These are phyloP conservation scores for Francoa sonchifolia DNA, from an alignment of 441 rosid genomes.

Conservation along the genomic window DNA sequence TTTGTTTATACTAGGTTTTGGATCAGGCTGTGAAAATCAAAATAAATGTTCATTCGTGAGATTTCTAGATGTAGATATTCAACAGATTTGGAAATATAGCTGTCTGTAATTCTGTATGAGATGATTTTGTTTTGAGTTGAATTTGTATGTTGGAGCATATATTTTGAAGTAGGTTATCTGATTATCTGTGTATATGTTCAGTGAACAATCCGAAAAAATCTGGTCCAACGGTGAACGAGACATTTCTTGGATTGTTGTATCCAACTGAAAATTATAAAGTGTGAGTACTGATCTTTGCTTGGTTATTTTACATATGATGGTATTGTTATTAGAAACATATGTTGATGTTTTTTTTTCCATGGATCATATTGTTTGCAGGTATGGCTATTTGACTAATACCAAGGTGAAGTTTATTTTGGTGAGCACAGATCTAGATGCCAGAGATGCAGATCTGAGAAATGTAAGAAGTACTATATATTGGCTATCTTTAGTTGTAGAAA, in stretches of 20 bases:
- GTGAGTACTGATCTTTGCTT: conserved; percentile 26
- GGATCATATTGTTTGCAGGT: conserved; percentile 33
- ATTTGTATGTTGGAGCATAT: neutral
- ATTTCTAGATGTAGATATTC: conserved; percentile 1
- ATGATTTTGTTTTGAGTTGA: too few species aligned
- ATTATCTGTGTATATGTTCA: conserved; percentile 15
- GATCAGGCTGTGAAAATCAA: too few species aligned
- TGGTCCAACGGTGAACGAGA: conserved; percentile 64
- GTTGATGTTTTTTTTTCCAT: neutral
- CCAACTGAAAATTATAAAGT: conserved; percentile 88
- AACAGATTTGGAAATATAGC: too few species aligned
- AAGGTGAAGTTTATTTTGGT: conserved; percentile 86
- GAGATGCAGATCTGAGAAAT: conserved; percentile 79
- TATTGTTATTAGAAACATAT: neutral
- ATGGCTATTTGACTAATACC: conserved; percentile 87
- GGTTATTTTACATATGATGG: neutral
- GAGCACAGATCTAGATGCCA: conserved; percentile 73
- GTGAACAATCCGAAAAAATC: conserved; percentile 89
- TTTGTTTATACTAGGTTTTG: too few species aligned
- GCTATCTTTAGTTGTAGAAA: neutral
- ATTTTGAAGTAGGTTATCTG: neutral
- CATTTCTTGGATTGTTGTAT: conserved; percentile 81
- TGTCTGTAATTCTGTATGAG: too few species aligned
- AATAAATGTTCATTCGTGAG: too few species aligned
- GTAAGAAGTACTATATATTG: conserved; percentile 28